A percentile compares a stretch with the other conserved stretches of the same genome.
Evolutionary conservation across 2,329 filamentous ascomycete genomes (phyloP).

Genomic region (Aureobasidium pullulans): DNA sequence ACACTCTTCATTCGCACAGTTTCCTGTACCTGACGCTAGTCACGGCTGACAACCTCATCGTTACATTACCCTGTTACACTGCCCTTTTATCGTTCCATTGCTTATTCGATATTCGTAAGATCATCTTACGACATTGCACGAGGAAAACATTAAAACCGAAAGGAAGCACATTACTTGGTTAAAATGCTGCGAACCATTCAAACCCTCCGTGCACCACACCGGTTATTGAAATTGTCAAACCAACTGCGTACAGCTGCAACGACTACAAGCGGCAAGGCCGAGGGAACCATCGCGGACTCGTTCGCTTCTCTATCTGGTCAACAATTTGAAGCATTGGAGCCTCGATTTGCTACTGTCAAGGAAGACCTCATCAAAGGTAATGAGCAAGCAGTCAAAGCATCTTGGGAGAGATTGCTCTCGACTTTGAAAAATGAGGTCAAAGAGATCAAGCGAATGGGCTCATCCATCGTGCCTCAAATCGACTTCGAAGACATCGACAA

Average conservation of each 20-base stretch:
- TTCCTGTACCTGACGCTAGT: not conserved
- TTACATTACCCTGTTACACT: not conserved
- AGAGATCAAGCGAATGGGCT: slow-evolving; percentile 35
- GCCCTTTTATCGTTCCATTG: not conserved
- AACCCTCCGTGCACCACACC: not conserved
- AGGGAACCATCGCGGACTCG: slow-evolving; percentile 44
- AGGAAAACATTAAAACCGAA: not conserved
- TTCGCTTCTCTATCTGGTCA: slow-evolving; percentile 44
- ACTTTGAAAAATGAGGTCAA: slow-evolving; percentile 39
- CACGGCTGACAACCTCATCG: not conserved
- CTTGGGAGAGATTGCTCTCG: slow-evolving; percentile 40
- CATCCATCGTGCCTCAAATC: slow-evolving; percentile 39
- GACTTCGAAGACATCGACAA: slow-evolving; percentile 38
- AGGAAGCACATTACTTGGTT: not conserved
- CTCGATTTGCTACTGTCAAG: slow-evolving; percentile 41
- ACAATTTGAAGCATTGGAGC: slow-evolving; percentile 36
- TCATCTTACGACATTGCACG: not conserved
- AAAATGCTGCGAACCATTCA: slow-evolving; percentile 8
- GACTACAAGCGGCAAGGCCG: slow-evolving; percentile 32
- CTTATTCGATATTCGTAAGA: not conserved
- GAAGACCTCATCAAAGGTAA: slow-evolving; percentile 35
- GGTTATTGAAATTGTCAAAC: not conserved
- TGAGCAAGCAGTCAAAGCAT: slow-evolving; percentile 41
- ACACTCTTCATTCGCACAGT: not conserved
- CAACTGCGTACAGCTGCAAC: slow-evolving; percentile 19